Conservation (phyloP, 176 grass and related monocot genomes). For the Aegilops sharonensis region DNA sequence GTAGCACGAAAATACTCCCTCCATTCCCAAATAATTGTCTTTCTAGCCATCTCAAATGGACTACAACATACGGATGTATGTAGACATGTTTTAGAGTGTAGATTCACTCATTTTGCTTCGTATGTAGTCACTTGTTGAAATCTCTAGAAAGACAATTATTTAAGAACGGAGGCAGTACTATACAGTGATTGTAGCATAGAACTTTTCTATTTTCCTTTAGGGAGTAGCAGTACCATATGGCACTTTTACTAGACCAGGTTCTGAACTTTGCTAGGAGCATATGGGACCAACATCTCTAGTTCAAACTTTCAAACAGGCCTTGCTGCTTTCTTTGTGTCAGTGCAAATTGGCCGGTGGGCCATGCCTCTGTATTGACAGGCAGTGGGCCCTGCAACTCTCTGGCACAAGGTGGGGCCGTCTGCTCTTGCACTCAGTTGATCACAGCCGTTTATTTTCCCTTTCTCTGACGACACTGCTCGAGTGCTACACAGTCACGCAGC, state of each 20-base stretch:
- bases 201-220: neutral
- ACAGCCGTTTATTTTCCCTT: neutral
- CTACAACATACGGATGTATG: too few relatives aligned
- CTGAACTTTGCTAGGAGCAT: neutral
- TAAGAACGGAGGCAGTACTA: too few relatives aligned
- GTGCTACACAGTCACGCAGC: neutral
- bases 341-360: neutral
- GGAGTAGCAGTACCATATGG: neutral
- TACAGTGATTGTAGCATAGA: neutral
- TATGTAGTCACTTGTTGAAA: too few relatives aligned
- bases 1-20: too few relatives aligned
- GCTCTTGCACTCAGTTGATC: neutral
- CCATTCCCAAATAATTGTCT: too few relatives aligned
- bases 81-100: too few relatives aligned
- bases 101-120: too few relatives aligned
- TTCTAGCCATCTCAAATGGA: too few relatives aligned
- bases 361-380: neutral
- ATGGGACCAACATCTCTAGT: constrained; percentile 12
- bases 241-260: neutral
- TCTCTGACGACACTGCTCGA: neutral
- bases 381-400: neutral
- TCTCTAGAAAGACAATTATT: too few relatives aligned
- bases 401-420: constrained; percentile 1
- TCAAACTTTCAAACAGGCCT: constrained; percentile 29
- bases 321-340: constrained; percentile 32